Conservation (phyloP, 2,329 filamentous ascomycete species). For the Xylariaceae sp. region DNA sequence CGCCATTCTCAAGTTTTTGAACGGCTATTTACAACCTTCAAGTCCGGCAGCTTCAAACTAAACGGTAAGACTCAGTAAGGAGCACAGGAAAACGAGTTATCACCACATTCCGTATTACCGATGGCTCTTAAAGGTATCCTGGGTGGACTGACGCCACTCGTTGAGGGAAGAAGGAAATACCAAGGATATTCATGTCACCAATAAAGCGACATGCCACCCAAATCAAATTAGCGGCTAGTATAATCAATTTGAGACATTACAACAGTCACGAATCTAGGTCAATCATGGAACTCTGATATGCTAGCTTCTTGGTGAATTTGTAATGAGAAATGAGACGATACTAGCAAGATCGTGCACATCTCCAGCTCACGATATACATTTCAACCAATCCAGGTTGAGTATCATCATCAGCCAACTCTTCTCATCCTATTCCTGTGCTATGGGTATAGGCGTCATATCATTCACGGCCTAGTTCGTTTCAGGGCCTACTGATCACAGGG, state of each 20-base stretch:
- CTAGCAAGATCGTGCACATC: slow-evolving; percentile 27
- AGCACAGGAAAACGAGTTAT: too few species aligned
- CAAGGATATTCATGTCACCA: too few species aligned
- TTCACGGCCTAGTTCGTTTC: background rate
- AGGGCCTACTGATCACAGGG: slow-evolving; percentile 23
- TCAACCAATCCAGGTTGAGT: slow-evolving; percentile 15
- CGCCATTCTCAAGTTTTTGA: background rate
- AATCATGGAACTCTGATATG: background rate
- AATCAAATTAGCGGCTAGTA: background rate
- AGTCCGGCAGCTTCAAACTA: background rate
- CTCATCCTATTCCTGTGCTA: slow-evolving; percentile 17
- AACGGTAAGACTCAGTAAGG: background rate
- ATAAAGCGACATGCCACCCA: too few species aligned
- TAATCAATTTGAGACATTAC: too few species aligned
- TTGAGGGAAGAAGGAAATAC: too few species aligned
- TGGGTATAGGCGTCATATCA: slow-evolving; percentile 3
- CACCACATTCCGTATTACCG: too few species aligned
- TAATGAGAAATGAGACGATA: slow-evolving; percentile 16
- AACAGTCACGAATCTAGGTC: background rate
- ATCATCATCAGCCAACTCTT: slow-evolving; percentile 13
- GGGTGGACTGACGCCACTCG: too few species aligned
- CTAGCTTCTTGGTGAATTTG: slow-evolving; percentile 13
- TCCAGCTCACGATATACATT: slow-evolving; percentile 18
- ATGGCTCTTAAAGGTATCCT: too few species aligned
- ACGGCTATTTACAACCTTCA: background rate